phyloP scores from a whole-genome alignment of 345 rosid genomes.

The Populus nigra region DNA sequence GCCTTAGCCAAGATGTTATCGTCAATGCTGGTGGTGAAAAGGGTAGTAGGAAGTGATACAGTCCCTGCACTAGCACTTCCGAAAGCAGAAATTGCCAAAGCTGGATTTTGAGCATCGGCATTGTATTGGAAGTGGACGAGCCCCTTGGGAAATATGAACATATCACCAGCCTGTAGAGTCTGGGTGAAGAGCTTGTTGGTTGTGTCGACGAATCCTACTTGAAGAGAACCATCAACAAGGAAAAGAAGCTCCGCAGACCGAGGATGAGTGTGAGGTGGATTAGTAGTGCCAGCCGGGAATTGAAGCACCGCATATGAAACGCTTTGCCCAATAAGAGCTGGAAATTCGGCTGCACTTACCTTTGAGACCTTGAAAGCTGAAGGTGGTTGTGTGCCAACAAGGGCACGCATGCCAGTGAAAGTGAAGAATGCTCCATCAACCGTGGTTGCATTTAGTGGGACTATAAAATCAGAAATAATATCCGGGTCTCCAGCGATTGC shows the following conservation, averaged over 20 bases:
- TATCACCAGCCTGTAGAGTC: not conserved
- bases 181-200: not conserved
- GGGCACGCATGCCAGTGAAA: not conserved
- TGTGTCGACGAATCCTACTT: not conserved
- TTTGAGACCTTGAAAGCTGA: not conserved
- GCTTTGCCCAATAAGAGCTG: not conserved
- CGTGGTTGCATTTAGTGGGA: not conserved
- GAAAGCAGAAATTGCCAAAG: not conserved
- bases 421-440: not conserved
- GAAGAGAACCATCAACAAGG: not conserved
- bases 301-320: not conserved
- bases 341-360: not conserved
- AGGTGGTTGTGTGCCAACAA: not conserved
- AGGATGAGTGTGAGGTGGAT: not conserved
- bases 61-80: not conserved
- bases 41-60: not conserved
- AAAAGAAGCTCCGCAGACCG: not conserved
- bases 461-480: not conserved
- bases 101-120: not conserved
- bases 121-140: not conserved
- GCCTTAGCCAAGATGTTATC: not conserved
- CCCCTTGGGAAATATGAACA: not conserved
- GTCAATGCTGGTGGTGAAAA: not conserved
- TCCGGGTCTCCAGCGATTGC: not conserved
- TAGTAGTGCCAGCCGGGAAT: not conserved